These are phyloP conservation scores for Chlorella sp. DNA, from an alignment of 139 green algal species.

Conservation along the genomic window DNA sequence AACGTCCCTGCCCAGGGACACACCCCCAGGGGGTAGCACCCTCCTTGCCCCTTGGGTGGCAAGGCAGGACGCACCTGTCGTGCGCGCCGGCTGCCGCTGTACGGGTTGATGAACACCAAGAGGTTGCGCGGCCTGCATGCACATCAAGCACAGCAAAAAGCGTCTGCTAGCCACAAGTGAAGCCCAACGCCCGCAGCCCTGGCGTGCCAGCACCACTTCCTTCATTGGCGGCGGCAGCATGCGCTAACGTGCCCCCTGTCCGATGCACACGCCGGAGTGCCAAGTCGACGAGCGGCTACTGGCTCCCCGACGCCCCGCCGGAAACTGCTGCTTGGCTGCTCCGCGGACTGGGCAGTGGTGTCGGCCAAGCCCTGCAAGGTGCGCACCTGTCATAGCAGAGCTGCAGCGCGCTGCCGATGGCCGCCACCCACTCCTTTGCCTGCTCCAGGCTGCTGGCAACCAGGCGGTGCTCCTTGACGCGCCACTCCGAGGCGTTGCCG, in stretches of 20 bases:
- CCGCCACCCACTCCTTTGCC: slow-evolving; percentile 33
- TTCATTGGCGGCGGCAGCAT: no score
- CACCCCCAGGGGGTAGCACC: no score
- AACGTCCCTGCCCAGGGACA: no score
- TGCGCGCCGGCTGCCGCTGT: slow-evolving; percentile 43
- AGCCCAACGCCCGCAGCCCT: no score
- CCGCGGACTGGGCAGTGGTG: background rate
- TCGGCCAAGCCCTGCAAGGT: no score
- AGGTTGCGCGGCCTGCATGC: slow-evolving; percentile 55
- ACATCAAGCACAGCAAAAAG: no score
- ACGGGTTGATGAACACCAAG: slow-evolving; percentile 82
- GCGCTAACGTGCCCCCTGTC: no score
- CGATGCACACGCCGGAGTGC: background rate
- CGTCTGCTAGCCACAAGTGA: no score
- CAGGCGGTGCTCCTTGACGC: slow-evolving; percentile 23
- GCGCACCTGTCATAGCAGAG: slow-evolving; percentile 24
- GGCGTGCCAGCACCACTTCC: background rate
- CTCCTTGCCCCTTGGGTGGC: no score
- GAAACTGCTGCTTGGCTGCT: background rate
- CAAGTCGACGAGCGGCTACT: background rate
- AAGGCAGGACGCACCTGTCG: no score
- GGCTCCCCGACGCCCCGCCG: background rate
- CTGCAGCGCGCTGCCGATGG: slow-evolving; percentile 18
- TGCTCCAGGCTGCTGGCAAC: slow-evolving; percentile 11
- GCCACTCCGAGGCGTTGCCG: slow-evolving; percentile 28